phyloP scores from a whole-genome alignment of 2,329 filamentous ascomycete species.

The Scedosporium minutisporum region DNA sequence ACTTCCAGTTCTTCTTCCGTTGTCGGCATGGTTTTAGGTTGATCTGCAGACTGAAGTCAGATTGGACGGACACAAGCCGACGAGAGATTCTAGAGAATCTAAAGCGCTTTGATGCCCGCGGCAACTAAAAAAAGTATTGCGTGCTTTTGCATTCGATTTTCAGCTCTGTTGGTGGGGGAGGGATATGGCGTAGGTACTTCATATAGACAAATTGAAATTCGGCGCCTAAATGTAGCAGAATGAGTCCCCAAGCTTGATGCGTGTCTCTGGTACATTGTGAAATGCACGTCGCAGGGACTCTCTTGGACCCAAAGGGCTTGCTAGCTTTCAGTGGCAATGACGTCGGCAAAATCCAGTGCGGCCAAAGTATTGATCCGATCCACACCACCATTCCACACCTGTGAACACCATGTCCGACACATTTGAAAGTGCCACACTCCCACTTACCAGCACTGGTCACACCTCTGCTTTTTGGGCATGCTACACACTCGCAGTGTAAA shows the following conservation, averaged over 20 bases:
- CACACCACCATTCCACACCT: no score
- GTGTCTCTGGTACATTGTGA: background rate
- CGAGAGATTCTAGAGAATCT: background rate
- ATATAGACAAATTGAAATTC: slow-evolving; percentile 6
- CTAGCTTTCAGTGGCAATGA: no score
- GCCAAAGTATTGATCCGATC: no score
- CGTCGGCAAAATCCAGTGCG: no score
- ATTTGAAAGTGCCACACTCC: no score
- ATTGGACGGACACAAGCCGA: background rate
- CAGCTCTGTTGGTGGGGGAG: background rate
- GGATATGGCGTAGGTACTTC: slow-evolving; percentile 2
- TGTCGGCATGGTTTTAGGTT: background rate
- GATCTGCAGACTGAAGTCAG: background rate
- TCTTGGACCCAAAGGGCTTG: no score
- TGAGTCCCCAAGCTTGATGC: background rate
- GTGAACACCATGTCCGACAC: no score
- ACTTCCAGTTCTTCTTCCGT: background rate
- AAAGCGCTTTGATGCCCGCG: background rate
- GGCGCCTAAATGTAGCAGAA: background rate
- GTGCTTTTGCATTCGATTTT: background rate
- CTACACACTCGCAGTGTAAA: no score
- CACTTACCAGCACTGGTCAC: no score
- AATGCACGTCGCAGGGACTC: no score
- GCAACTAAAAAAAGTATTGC: background rate
- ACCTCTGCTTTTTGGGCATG: no score